These are phyloP conservation scores for Xylariaceae sp. DNA, from an alignment of 2,329 filamentous ascomycete species.

Conservation along the genomic window DNA sequence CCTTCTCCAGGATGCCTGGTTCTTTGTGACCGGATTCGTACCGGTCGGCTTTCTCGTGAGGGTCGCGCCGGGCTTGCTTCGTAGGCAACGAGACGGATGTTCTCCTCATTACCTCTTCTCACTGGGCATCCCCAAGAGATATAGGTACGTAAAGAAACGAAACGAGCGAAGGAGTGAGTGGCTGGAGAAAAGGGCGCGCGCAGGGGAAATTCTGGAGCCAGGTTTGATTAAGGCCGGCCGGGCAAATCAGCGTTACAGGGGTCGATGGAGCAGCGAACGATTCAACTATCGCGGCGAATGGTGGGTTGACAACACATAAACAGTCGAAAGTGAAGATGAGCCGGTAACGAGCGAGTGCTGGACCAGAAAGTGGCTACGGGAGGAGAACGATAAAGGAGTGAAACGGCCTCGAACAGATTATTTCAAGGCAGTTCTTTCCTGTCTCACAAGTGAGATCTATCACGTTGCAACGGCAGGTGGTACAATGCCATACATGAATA, in stretches of 20 bases:
- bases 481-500: neutral
- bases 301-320: neutral
- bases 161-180: conserved; percentile 12
- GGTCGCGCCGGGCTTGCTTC: conserved; percentile 55
- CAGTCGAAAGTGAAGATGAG: neutral
- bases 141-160: conserved; percentile 13
- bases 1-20: conserved; percentile 46
- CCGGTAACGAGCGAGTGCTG: conserved; percentile 14
- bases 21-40: conserved; percentile 47
- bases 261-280: neutral
- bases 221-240: neutral
- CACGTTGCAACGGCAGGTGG: neutral
- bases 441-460: neutral
- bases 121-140: conserved; percentile 26
- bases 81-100: conserved; percentile 60
- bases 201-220: conserved; percentile 1
- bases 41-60: conserved; percentile 59
- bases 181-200: conserved; percentile 5
- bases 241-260: neutral
- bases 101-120: conserved; percentile 51
- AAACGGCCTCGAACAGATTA: neutral
- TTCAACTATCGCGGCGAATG: neutral
- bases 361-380: neutral
- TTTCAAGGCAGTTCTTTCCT: neutral
- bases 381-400: conserved; percentile 1